Percentiles rank a stretch among this genome's conserved stretches.
Conservation (phyloP, 164 flowering plant species). For the Santalum album region DNA sequence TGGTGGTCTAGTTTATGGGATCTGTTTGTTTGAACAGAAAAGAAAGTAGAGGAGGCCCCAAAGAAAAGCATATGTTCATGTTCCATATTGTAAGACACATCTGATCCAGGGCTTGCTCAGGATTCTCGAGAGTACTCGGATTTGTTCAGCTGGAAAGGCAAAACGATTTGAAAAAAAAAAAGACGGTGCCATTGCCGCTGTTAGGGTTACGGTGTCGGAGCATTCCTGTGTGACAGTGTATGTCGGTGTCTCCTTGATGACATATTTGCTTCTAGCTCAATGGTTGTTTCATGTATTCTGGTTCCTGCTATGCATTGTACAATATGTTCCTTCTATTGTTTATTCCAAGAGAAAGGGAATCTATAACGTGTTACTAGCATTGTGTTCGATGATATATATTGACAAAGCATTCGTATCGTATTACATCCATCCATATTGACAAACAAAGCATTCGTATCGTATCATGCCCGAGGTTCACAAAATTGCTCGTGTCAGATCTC, state of each 20-base stretch:
- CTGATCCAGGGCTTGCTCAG: neutral
- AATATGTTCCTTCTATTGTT: too few relatives aligned
- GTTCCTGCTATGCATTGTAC: neutral
- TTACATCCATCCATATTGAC: too few relatives aligned
- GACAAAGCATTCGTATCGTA: too few relatives aligned
- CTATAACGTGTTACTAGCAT: too few relatives aligned
- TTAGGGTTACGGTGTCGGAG: neutral
- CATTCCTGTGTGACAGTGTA: conserved; percentile 12
- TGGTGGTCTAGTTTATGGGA: neutral
- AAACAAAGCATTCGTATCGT: too few relatives aligned
- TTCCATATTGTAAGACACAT: conserved; percentile 34
- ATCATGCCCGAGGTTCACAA: too few relatives aligned
- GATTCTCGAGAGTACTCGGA: conserved; percentile 2
- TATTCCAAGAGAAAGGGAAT: too few relatives aligned
- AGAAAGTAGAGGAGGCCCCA: conserved; percentile 47
- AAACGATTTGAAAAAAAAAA: conserved; percentile 9
- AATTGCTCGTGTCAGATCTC: too few relatives aligned
- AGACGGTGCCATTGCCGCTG: too few relatives aligned
- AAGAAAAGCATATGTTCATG: conserved; percentile 43
- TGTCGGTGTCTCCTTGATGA: too few relatives aligned
- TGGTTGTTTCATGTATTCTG: conserved; percentile 9
- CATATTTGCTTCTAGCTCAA: conserved; percentile 12
- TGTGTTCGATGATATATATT: too few relatives aligned
- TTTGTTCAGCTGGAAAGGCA: neutral
- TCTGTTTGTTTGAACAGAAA: conserved; percentile 30